Conservation (phyloP, 176 grass and related monocot species). For the Oryza nivara region DNA sequence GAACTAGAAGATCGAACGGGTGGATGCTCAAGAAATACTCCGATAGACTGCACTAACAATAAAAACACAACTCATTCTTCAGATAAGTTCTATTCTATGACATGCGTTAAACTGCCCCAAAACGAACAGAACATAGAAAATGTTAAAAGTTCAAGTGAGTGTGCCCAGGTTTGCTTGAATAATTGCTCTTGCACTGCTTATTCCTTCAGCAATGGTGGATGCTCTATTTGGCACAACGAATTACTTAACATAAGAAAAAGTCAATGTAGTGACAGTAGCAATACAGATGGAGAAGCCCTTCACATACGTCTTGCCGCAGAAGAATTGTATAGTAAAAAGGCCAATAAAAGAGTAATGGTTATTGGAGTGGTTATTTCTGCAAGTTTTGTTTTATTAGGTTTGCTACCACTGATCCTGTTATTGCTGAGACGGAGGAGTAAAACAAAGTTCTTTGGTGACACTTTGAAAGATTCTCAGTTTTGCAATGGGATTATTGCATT, state of each 20-base stretch:
- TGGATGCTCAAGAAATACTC: too few species aligned
- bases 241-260: not conserved
- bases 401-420: not conserved
- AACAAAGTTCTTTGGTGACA: not conserved
- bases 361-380: conserved; percentile 13
- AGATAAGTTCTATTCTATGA: not conserved
- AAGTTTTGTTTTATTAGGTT: not conserved
- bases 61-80: not conserved
- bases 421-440: not conserved
- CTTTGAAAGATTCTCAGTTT: not conserved
- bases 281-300: not conserved
- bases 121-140: accelerated
- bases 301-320: conserved; percentile 30
- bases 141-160: not conserved
- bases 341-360: not conserved
- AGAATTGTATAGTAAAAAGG: not conserved
- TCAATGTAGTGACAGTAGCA: not conserved
- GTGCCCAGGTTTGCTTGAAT: not conserved
- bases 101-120: not conserved
- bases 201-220: not conserved
- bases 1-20: too few species aligned
- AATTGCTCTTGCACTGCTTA: not conserved
- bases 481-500: not conserved
- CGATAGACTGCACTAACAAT: too few species aligned
- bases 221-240: not conserved